Evolutionary conservation across 2,329 filamentous ascomycete species (phyloP).

Genomic region (Botrytis tulipae): DNA sequence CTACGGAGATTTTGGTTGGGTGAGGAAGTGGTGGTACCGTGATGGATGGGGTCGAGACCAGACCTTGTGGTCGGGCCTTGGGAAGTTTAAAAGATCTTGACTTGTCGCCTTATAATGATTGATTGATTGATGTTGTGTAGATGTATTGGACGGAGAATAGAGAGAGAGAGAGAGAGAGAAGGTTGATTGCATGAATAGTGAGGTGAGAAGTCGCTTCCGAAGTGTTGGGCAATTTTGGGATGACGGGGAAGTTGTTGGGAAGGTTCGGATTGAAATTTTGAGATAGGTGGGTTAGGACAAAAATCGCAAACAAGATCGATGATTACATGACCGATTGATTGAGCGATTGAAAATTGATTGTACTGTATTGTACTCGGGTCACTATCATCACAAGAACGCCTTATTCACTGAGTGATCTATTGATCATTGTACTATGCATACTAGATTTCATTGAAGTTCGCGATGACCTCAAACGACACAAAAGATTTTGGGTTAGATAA

Average conservation of each 20-base stretch:
- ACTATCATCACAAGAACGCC: conserved; percentile 5
- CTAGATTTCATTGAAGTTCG: not conserved
- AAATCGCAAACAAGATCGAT: conserved; percentile 3
- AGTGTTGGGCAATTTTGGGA: conserved; percentile 9
- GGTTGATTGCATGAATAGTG: not conserved
- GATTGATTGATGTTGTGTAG: not conserved
- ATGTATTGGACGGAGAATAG: not conserved
- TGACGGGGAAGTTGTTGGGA: conserved; percentile 14
- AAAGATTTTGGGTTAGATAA: not conserved
- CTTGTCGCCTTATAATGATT: not conserved
- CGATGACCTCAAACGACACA: not conserved
- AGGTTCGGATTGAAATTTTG: not conserved
- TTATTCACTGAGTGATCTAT: not conserved
- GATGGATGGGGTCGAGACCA: conserved; percentile 10
- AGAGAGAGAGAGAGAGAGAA: not conserved
- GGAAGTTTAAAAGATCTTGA: not conserved
- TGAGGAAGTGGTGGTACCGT: conserved; percentile 5
- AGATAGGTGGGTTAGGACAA: not conserved
- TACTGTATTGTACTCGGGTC: not conserved
- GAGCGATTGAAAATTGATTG: not conserved
- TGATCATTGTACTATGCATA: conserved; percentile 10
- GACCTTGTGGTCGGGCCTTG: conserved; percentile 10
- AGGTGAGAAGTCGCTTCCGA: conserved; percentile 7
- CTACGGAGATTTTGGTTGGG: conserved; percentile 6
- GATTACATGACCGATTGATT: not conserved